These are phyloP conservation scores for Sporisorium graminicola DNA, from an alignment of 1,284 basidiomycete species.

Conservation along the genomic window DNA sequence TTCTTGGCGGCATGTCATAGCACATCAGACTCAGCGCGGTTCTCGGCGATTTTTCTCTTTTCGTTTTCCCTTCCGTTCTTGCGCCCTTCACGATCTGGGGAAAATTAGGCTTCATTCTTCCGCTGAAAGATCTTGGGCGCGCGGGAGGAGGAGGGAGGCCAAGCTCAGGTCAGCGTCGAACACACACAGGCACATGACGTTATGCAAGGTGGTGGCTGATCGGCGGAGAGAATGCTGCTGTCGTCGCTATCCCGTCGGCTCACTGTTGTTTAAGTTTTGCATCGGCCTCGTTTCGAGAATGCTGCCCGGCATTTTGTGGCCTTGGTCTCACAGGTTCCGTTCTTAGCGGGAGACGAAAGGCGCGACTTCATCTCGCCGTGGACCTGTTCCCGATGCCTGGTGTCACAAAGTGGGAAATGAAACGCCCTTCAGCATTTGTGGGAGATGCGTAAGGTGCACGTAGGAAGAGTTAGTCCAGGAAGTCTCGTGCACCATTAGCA, in stretches of 20 bases:
- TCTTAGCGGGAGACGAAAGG: not conserved
- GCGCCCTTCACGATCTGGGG: too few relatives aligned
- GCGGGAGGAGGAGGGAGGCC: not conserved
- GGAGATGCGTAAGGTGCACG: not conserved
- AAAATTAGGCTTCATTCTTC: not conserved
- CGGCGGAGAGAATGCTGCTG: not conserved
- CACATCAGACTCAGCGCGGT: conserved; percentile 2
- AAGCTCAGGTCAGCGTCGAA: not conserved
- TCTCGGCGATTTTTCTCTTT: not conserved
- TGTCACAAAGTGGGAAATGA: not conserved
- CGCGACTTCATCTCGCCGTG: not conserved
- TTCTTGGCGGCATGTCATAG: conserved; percentile 6
- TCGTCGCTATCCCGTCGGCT: conserved; percentile 7
- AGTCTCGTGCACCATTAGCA: not conserved
- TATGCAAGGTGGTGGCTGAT: conserved; percentile 1
- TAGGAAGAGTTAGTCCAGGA: not conserved
- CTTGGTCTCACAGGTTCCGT: not conserved
- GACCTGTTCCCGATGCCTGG: not conserved
- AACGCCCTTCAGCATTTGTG: not conserved
- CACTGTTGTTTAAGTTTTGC: not conserved
- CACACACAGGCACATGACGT: not conserved
- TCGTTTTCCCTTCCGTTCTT: too few relatives aligned
- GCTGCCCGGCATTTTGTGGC: not conserved
- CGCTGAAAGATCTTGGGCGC: not conserved
- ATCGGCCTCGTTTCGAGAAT: not conserved